These are phyloP conservation scores for Lophium mytilinum DNA, from an alignment of 495 filamentous ascomycete genomes.

Conservation along the genomic window DNA sequence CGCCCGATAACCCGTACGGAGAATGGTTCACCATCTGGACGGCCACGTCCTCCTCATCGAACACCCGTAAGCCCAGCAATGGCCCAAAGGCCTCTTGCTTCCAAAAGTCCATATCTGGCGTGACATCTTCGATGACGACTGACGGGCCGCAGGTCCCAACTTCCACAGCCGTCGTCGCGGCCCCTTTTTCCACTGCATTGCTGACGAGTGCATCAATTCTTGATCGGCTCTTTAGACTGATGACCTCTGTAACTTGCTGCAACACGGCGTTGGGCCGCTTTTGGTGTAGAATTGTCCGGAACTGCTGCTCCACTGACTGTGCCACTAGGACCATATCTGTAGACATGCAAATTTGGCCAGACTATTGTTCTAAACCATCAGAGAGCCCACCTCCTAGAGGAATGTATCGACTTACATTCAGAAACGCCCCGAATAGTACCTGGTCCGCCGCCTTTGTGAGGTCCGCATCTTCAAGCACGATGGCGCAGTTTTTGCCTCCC, in stretches of 20 bases:
- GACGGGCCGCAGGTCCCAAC: constrained; percentile 23
- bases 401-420: constrained; percentile 15
- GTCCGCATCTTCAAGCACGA: constrained; percentile 32
- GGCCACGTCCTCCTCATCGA: constrained; percentile 35
- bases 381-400: no score
- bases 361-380: no score
- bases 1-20: constrained; percentile 33
- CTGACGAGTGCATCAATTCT: constrained; percentile 29
- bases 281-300: constrained; percentile 15
- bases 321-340: constrained; percentile 33
- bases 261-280: constrained; percentile 29
- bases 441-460: constrained; percentile 25
- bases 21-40: constrained; percentile 35
- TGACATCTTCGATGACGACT: constrained; percentile 56
- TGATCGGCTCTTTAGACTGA: constrained; percentile 22
- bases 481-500: constrained; percentile 29
- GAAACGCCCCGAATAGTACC: constrained; percentile 27
- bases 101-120: constrained; percentile 71
- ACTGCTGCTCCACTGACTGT: constrained; percentile 8
- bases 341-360: constrained; percentile 33
- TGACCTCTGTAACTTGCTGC: constrained; percentile 20
- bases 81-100: constrained; percentile 77
- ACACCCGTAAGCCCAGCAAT: constrained; percentile 51
- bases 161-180: constrained; percentile 32
- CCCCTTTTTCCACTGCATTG: constrained; percentile 63